These are phyloP conservation scores for Ceratocystis colombiana DNA, from an alignment of 2,329 filamentous ascomycete species.

Conservation along the genomic window DNA sequence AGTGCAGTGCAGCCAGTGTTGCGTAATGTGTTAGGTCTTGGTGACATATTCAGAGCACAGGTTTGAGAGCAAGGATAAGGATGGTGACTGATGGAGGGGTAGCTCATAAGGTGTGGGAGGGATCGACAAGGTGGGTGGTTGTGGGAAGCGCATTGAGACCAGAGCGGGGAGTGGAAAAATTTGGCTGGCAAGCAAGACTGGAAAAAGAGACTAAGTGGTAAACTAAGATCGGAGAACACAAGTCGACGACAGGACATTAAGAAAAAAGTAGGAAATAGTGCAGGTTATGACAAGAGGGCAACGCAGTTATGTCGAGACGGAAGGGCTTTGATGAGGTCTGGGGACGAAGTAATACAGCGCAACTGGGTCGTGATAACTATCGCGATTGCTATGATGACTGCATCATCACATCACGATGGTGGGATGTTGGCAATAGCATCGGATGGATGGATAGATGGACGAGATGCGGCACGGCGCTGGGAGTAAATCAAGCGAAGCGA, in stretches of 20 bases:
- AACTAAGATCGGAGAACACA: background rate
- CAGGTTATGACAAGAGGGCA: too few species aligned
- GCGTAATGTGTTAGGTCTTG: background rate
- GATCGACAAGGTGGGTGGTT: conserved; percentile 22
- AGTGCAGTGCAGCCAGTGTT: background rate
- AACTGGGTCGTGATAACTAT: conserved; percentile 4
- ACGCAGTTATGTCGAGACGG: background rate
- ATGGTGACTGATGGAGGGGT: conserved; percentile 23
- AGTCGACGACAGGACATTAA: background rate
- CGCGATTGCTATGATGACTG: conserved; percentile 12
- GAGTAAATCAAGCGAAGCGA: conserved; percentile 16
- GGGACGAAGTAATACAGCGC: background rate
- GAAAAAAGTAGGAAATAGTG: background rate
- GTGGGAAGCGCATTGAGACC: conserved; percentile 22
- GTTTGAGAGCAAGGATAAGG: conserved; percentile 20
- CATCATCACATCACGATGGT: conserved; percentile 21
- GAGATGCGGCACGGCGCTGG: conserved; percentile 16
- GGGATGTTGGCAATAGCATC: conserved; percentile 5
- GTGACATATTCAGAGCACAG: conserved; percentile 16
- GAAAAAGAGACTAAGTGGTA: conserved; percentile 3
- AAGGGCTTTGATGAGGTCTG: conserved; percentile 1
- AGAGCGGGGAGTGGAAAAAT: conserved; percentile 25
- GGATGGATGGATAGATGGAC: conserved; percentile 2
- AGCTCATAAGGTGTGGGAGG: conserved; percentile 21
- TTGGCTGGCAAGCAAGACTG: conserved; percentile 12